A percentile compares a stretch with the other conserved stretches of the same genome.
Conservation (phyloP, 306 rosid species). For the Trifolium dubium region DNA sequence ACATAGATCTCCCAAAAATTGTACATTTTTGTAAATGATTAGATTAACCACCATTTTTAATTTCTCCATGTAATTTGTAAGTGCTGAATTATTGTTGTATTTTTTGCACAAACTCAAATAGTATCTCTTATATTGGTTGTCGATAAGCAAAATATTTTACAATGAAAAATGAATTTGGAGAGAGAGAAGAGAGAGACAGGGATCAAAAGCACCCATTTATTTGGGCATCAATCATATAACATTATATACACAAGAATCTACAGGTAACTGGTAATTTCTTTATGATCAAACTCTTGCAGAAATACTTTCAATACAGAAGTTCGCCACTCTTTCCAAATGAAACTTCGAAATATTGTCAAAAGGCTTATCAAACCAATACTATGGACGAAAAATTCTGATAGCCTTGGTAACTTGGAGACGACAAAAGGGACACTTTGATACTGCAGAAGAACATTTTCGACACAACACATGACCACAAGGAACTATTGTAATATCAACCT, state of each 20-base stretch:
- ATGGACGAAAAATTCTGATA: conserved; percentile 81
- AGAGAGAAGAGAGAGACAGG: neutral
- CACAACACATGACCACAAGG: conserved; percentile 99
- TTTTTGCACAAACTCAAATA: too few relatives aligned
- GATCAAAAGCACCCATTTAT: neutral
- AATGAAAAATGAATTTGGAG: too few relatives aligned
- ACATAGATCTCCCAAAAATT: too few relatives aligned
- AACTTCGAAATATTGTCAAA: conserved; percentile 16
- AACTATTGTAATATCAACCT: conserved; percentile 78
- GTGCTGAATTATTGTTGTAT: too few relatives aligned
- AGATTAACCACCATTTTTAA: too few relatives aligned
- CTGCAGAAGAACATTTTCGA: conserved; percentile 89
- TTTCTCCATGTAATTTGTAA: too few relatives aligned
- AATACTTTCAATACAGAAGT: conserved; percentile 1
- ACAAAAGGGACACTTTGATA: conserved; percentile 90
- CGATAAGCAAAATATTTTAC: too few relatives aligned
- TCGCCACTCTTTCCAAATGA: neutral
- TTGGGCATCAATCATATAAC: conserved; percentile 8
- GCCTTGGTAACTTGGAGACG: conserved; percentile 82
- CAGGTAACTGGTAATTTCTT: neutral
- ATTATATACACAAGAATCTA: neutral
- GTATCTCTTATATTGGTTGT: too few relatives aligned
- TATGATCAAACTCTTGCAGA: conserved; percentile 1
- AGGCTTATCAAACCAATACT: conserved; percentile 34
- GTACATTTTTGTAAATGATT: too few relatives aligned